Conservation (phyloP, 768 basidiomycete species). For the Hypholoma sublateritium region DNA sequence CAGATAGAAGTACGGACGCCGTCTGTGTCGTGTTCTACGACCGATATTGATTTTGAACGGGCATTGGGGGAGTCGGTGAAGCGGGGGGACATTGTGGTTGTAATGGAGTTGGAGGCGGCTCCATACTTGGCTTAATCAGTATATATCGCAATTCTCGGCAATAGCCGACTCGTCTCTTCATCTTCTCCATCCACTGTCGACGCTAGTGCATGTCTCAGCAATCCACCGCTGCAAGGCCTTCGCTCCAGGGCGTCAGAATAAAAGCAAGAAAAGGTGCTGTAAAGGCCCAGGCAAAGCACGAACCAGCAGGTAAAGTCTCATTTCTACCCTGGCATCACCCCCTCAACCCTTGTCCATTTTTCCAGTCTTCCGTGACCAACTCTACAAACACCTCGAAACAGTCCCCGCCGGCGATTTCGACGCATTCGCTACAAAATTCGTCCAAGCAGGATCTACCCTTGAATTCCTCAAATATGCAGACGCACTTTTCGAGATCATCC, state of each 20-base stretch:
- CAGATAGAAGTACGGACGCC: conserved; percentile 51
- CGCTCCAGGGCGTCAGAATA: conserved; percentile 89
- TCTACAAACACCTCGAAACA: conserved; percentile 88
- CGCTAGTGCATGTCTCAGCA: conserved; percentile 90
- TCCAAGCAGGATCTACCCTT: conserved; percentile 89
- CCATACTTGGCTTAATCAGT: conserved; percentile 6
- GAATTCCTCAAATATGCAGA: conserved; percentile 98
- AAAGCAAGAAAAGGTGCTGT: conserved; percentile 92
- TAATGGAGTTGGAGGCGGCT: neutral
- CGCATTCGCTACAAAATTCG: conserved; percentile 75
- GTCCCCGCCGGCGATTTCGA: conserved; percentile 82
- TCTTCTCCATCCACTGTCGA: conserved; percentile 21
- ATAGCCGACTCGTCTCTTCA: conserved; percentile 21
- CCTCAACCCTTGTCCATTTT: conserved; percentile 5
- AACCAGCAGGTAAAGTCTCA: conserved; percentile 59
- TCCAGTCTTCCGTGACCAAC: conserved; percentile 89
- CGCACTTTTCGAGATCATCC: conserved; percentile 91
- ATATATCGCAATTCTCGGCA: conserved; percentile 21
- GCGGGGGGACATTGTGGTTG: conserved; percentile 24
- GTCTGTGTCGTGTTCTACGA: conserved; percentile 73
- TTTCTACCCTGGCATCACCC: conserved; percentile 1
- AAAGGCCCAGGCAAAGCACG: conserved; percentile 93
- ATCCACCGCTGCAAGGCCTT: conserved; percentile 81
- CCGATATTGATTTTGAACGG: conserved; percentile 77
- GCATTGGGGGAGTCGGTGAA: conserved; percentile 73